These are phyloP conservation scores for Royoungia palumana DNA, from an alignment of 768 basidiomycete species.

Conservation along the genomic window DNA sequence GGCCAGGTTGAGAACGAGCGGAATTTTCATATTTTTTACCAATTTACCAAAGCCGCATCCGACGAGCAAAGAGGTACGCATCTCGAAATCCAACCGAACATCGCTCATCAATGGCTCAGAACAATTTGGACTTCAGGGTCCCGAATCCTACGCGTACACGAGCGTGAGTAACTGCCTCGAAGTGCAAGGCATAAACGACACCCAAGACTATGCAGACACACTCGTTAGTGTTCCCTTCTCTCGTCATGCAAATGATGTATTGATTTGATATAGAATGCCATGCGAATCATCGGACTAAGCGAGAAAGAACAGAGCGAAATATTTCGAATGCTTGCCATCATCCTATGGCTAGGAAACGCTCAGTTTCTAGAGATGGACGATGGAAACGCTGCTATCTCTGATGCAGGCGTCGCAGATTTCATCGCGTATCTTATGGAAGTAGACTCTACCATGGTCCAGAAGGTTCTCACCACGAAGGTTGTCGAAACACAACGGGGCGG, in stretches of 20 bases:
- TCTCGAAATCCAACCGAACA: neutral
- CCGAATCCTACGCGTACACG: slow-evolving; percentile 93
- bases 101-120: slow-evolving; percentile 47
- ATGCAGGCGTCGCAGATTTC: slow-evolving; percentile 90
- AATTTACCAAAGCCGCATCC: slow-evolving; percentile 95
- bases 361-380: slow-evolving; percentile 87
- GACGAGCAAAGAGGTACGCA: slow-evolving; percentile 79
- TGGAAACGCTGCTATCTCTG: slow-evolving; percentile 78
- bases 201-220: slow-evolving; percentile 83
- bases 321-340: slow-evolving; percentile 84
- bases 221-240: slow-evolving; percentile 49
- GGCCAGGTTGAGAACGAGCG: slow-evolving; percentile 96
- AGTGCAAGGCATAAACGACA: slow-evolving; percentile 89
- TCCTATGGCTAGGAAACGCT: slow-evolving; percentile 96
- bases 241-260: slow-evolving; percentile 1
- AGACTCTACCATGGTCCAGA: slow-evolving; percentile 75
- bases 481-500: slow-evolving; percentile 95
- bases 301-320: slow-evolving; percentile 86
- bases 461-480: slow-evolving; percentile 78
- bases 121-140: slow-evolving; percentile 91
- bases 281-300: slow-evolving; percentile 89
- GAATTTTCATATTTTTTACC: slow-evolving; percentile 99
- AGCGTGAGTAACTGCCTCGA: slow-evolving; percentile 89
- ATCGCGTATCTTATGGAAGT: slow-evolving; percentile 92
- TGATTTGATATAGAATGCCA: slow-evolving; percentile 65